Conservation (phyloP, 331 rosid genomes). For the Malus hybrid region DNA sequence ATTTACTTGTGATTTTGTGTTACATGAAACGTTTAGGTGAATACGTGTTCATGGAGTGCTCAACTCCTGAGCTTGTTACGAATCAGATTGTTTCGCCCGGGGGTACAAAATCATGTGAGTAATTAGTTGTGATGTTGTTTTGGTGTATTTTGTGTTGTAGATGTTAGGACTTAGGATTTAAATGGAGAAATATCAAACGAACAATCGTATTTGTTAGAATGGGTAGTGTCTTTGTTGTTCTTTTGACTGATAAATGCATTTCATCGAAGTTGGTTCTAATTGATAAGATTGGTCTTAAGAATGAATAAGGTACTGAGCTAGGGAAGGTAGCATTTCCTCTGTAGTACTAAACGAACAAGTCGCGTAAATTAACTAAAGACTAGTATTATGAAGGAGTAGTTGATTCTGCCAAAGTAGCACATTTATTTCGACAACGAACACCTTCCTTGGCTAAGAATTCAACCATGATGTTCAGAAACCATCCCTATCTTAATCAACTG, state of each 20-base stretch:
- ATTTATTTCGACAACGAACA: background rate
- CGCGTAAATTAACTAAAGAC: background rate
- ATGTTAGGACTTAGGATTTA: background rate
- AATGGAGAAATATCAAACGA: background rate
- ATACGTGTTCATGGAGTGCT: constrained; percentile 60
- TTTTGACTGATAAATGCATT: background rate
- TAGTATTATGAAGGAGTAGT: background rate
- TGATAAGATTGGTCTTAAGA: background rate
- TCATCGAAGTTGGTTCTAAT: background rate
- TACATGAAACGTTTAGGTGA: constrained; percentile 51
- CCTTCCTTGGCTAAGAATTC: background rate
- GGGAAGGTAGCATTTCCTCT: background rate
- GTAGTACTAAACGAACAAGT: background rate
- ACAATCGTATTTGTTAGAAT: background rate
- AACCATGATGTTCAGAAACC: background rate
- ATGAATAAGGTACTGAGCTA: background rate
- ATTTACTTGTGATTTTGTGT: background rate
- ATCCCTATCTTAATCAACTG: background rate
- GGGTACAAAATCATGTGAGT: constrained; percentile 74
- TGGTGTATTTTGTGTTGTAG: background rate
- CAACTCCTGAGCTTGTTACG: constrained; percentile 53
- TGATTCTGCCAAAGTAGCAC: background rate
- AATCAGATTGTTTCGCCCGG: constrained; percentile 75
- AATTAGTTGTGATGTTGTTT: background rate
- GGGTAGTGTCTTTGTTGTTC: background rate